Base-by-base conservation (phyloP, 139 green algal genomes). In the Edaphochlamys debaryana region DNA sequence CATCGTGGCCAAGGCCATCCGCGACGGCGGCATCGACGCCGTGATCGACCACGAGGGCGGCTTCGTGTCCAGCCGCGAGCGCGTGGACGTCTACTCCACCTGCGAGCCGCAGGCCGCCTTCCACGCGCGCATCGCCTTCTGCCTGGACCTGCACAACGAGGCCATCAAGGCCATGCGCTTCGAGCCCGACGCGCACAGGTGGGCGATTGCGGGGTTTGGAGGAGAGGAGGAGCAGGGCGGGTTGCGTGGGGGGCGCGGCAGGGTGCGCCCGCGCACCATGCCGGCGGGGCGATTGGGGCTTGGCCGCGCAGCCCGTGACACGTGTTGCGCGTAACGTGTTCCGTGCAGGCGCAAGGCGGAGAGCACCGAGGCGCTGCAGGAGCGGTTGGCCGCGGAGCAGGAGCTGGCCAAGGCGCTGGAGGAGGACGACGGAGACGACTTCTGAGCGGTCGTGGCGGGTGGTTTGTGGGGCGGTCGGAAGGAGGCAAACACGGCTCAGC, bases 141-240 rank as follows among this genome's bases (percentile, higher is more conserved):
- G 97, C 94, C 88, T 99, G 54, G 95, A 99, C 89, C 90, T 98
- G 37, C 95, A 99, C 89, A 99, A 99, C 85, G 97, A 99, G 91
- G 96, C 94, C 17, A 73, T 93, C 54, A 88, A 89, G 83, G 81
- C 85, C 27, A 92, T 91, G 89, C 80, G 88, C 67, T 92, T 90
- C 58, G 87, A 92, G 74, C 85, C 85, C n/a, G 85, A 89, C 52
- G 79, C 68, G 29, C 73, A 80, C 85, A 85, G 68, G 73, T 71
- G 45, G 42, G 50, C 4, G 72, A 13, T 7, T 4, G 23, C n/a
- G n/a, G 70, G 70, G 29, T 17, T 64, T 25, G 42, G 7, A 50
- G 41, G 25, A 48, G 3, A 6, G 30, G 34, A 19, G 64, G 36
- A 20, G 13, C 4, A 6, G 29, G 4, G 30, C 5, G 23, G 9